Conservation (phyloP, 345 rosid species). For the Toxicodendron radicans region DNA sequence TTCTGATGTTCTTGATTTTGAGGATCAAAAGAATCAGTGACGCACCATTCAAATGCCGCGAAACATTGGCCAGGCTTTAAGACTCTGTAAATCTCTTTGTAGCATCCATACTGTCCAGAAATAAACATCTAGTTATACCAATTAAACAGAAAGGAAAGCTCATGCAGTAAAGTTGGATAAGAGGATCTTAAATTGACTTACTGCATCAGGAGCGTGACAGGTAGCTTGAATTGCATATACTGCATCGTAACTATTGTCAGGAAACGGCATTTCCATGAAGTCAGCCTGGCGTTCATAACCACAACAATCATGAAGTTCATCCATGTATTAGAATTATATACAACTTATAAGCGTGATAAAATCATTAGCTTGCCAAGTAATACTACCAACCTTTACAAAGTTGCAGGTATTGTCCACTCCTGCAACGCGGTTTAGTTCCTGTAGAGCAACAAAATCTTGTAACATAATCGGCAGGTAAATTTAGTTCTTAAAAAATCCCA, state of each 20-base stretch:
- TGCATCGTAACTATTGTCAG: slow-evolving; percentile 86
- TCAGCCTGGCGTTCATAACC: slow-evolving; percentile 64
- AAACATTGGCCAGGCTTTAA: slow-evolving; percentile 94
- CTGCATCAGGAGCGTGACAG: slow-evolving; percentile 99
- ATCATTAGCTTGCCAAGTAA: background rate
- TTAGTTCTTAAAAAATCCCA: too few relatives aligned
- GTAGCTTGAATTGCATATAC: slow-evolving; percentile 98
- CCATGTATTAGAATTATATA: background rate
- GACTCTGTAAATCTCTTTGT: slow-evolving; percentile 91
- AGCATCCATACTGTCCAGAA: slow-evolving; percentile 76
- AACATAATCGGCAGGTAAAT: background rate
- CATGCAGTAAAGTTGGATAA: slow-evolving; percentile 9
- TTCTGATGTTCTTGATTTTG: slow-evolving; percentile 66
- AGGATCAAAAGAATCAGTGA: slow-evolving; percentile 90
- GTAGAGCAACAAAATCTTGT: slow-evolving; percentile 18
- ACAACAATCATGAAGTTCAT: background rate
- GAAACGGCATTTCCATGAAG: slow-evolving; percentile 98
- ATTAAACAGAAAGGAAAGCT: background rate
- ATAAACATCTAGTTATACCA: too few relatives aligned
- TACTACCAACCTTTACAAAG: slow-evolving; percentile 79
- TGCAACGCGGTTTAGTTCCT: slow-evolving; percentile 79
- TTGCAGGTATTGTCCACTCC: slow-evolving; percentile 85
- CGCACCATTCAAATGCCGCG: slow-evolving; percentile 97
- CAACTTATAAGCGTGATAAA: background rate
- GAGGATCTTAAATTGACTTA: slow-evolving; percentile 37